A percentile compares a stretch with the other conserved stretches of the same genome.
phyloP scores from a whole-genome alignment of 768 basidiomycete genomes.

The Rhodotorula diobovata region DNA sequence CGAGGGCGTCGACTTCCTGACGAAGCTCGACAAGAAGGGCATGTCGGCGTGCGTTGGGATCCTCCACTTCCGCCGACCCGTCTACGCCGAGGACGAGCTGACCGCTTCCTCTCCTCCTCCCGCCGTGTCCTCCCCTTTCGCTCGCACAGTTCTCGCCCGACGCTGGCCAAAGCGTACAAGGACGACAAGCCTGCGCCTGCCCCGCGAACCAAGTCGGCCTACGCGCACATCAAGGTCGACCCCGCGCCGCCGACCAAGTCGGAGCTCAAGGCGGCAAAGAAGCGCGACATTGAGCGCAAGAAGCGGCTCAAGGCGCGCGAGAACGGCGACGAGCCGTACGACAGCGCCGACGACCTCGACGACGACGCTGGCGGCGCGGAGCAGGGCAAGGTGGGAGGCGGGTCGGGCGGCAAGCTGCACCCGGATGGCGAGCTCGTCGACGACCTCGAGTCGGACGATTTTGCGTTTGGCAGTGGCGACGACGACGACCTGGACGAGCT shows the following conservation, averaged over 20 bases:
- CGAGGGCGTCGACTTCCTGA: slow-evolving; percentile 55
- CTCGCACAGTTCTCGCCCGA: slow-evolving; percentile 23
- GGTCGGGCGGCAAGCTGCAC: slow-evolving; percentile 51
- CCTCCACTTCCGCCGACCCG: too few species aligned
- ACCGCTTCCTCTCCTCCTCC: not conserved
- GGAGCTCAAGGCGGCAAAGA: slow-evolving; percentile 33
- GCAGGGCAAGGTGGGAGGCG: slow-evolving; percentile 59
- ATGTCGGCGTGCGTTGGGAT: slow-evolving; percentile 63
- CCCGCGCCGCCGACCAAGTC: slow-evolving; percentile 30
- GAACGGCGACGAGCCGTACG: slow-evolving; percentile 66
- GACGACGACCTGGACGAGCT: slow-evolving; percentile 44
- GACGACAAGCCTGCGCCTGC: slow-evolving; percentile 28
- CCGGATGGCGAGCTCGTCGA: slow-evolving; percentile 61
- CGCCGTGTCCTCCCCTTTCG: slow-evolving; percentile 7
- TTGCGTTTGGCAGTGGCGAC: slow-evolving; percentile 55
- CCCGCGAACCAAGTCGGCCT: slow-evolving; percentile 1
- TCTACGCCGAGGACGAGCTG: not conserved
- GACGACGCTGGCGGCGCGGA: slow-evolving; percentile 41
- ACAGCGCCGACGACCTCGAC: slow-evolving; percentile 63
- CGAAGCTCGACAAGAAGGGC: slow-evolving; percentile 67
- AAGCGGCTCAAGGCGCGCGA: slow-evolving; percentile 19
- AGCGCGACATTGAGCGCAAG: slow-evolving; percentile 24
- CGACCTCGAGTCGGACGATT: slow-evolving; percentile 61
- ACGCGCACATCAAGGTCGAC: slow-evolving; percentile 22
- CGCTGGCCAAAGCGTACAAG: slow-evolving; percentile 30